Base-by-base conservation (phyloP, 768 basidiomycete species). In the Cystofilobasidium capitatum region DNA sequence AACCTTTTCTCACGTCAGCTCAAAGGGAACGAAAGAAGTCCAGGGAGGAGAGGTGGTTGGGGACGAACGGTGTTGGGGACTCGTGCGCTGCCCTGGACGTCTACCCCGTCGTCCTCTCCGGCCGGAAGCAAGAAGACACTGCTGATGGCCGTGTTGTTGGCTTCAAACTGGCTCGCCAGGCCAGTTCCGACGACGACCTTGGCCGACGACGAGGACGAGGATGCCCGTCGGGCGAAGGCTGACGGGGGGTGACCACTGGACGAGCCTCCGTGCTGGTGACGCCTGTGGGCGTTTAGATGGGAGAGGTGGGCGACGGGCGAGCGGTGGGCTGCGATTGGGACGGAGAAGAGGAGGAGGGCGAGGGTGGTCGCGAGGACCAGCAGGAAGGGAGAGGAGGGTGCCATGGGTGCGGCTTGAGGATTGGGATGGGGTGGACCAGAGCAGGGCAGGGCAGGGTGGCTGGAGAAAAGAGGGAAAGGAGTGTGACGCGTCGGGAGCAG, bases 81-180 rank as follows among this genome's bases (percentile, higher is more conserved):
- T 51, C 65, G 44, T 2, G 51, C 51, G 5, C 7, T 7, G 51
- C 51, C 51, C 31, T 55, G 51, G 17, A 60, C 5, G 12, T 37
- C 47, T 14, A 22, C 39, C 10, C 58, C 29, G 39, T 42, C 58
- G 40, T 36, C 45, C 20, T 17, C 33, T n/a, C 35, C 51, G 42
- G 39, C 33, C 16, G 65, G 58, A 16, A 61, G n/a, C 0, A 66
- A 45, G 26, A 66, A 66, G 26, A 66, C 65, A 35, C 44, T 49
- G 39, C 55, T 66, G 40, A 66, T 39, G 26, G 65, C 65, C 47
- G 26, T 14, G 37, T 66, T 66, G 58, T 24, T 35, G 22, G 20
- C 6, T 10, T 17, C 54, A n/a, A 66, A 24, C 58, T 66, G 65
- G 3, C 42, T 9, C 24, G 36, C 44, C 17, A 66, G 33, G 3